Percentiles rank a stretch among this genome's conserved stretches.
These are phyloP conservation scores for Hypomontagnella submonticulosa DNA, from an alignment of 495 filamentous ascomycete genomes.

Conservation along the genomic window DNA sequence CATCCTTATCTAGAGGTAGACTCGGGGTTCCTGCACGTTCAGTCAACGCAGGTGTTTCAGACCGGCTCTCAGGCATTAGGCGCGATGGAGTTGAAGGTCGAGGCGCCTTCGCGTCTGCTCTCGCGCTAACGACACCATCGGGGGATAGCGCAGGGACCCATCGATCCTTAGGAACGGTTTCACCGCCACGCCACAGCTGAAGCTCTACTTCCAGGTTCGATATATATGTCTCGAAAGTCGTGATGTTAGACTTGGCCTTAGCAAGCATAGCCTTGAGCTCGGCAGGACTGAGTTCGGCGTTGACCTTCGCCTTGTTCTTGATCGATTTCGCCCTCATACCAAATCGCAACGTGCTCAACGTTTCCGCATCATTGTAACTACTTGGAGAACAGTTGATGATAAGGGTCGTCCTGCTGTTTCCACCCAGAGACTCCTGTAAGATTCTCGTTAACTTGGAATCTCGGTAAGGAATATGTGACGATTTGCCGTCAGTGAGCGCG, in stretches of 20 bases:
- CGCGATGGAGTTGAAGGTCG: conserved; percentile 86
- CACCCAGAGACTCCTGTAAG: conserved; percentile 93
- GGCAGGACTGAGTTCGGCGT: conserved; percentile 93
- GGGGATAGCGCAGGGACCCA: conserved; percentile 68
- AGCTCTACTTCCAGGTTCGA: conserved; percentile 87
- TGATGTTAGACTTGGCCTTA: conserved; percentile 90
- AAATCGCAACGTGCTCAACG: conserved; percentile 90
- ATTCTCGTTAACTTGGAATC: conserved; percentile 98
- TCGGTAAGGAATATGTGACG: conserved; percentile 95
- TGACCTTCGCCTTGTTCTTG: conserved; percentile 99
- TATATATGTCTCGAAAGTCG: conserved; percentile 87
- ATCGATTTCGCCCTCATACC: conserved; percentile 98
- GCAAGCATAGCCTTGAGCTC: conserved; percentile 92
- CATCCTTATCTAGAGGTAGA: conserved; percentile 91
- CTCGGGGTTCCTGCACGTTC: conserved; percentile 90
- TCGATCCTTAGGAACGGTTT: conserved; percentile 86
- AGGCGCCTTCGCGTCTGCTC: conserved; percentile 67
- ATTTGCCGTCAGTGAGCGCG: conserved; percentile 96
- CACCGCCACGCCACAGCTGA: conserved; percentile 85
- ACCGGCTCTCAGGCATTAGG: conserved; percentile 78
- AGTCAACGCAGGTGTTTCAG: conserved; percentile 72
- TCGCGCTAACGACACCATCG: conserved; percentile 67
- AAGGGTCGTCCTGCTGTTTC: conserved; percentile 95
- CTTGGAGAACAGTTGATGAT: conserved; percentile 99
- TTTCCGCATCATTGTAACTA: conserved; percentile 98